Conservation (phyloP, 139 green algal species). For the Haematococcus sp. region DNA sequence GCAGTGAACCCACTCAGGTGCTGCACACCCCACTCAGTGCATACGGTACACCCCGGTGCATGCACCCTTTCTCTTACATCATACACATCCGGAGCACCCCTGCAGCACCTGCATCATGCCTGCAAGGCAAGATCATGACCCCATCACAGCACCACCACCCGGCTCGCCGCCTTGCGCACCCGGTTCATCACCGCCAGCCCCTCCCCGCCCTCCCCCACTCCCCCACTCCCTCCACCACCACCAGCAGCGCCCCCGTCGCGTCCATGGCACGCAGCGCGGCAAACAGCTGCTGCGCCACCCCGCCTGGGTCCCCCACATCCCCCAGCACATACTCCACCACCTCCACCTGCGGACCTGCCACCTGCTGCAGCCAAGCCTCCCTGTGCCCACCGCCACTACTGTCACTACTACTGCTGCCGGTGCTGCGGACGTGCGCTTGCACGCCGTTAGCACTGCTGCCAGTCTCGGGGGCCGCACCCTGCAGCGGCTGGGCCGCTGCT, state of each 20-base stretch:
- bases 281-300: constrained; percentile 46
- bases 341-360: background rate
- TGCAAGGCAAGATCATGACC: too few species aligned
- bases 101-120: too few species aligned
- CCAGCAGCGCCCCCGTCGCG: constrained; percentile 11
- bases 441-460: background rate
- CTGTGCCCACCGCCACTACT: background rate
- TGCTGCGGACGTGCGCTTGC: too few species aligned
- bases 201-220: constrained; percentile 25
- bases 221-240: constrained; percentile 45
- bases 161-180: constrained; percentile 47
- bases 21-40: too few species aligned
- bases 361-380: background rate
- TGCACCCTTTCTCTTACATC: too few species aligned
- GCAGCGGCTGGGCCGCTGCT: background rate
- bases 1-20: too few species aligned
- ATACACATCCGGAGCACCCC: too few species aligned
- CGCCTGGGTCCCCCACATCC: constrained; percentile 9
- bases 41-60: too few species aligned
- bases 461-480: background rate
- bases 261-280: constrained; percentile 34
- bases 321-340: constrained; percentile 33
- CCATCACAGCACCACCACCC: constrained; percentile 20
- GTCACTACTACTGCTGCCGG: background rate
- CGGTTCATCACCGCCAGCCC: constrained; percentile 59